These are phyloP conservation scores for Aspergillus calidoustus DNA, from an alignment of 2,329 filamentous ascomycete species.

Conservation along the genomic window DNA sequence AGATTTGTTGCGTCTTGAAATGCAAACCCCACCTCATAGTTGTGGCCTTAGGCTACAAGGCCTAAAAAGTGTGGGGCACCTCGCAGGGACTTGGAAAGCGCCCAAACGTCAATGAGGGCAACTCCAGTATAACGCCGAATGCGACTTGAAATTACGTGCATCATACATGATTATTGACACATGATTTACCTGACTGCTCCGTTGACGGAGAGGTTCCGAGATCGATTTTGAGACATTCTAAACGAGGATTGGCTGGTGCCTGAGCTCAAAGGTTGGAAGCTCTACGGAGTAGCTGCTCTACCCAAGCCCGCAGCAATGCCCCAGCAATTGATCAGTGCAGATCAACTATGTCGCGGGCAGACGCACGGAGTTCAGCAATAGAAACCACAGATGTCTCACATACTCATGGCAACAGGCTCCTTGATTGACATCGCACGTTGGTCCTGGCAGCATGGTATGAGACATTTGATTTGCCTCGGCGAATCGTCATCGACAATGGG, in stretches of 20 bases:
- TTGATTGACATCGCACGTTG: background rate
- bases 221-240: background rate
- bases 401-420: background rate
- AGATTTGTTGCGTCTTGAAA: conserved; percentile 15
- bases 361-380: background rate
- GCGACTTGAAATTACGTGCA: background rate
- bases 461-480: background rate
- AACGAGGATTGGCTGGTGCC: background rate
- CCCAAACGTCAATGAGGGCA: too few relatives aligned
- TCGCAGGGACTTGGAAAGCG: background rate
- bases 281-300: too few relatives aligned
- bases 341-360: background rate
- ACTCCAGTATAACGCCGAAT: background rate
- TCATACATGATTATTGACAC: background rate
- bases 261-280: background rate
- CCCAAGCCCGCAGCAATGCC: background rate
- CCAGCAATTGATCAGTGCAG: background rate
- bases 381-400: background rate
- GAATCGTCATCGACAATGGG: background rate
- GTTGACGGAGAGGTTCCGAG: background rate
- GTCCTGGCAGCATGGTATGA: background rate
- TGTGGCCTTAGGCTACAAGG: conserved; percentile 26
- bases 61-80: conserved; percentile 19
- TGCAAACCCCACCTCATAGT: conserved; percentile 24
- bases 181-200: background rate